These are phyloP conservation scores for Cubamyces lactineus DNA, from an alignment of 768 basidiomycete genomes.

Conservation along the genomic window DNA sequence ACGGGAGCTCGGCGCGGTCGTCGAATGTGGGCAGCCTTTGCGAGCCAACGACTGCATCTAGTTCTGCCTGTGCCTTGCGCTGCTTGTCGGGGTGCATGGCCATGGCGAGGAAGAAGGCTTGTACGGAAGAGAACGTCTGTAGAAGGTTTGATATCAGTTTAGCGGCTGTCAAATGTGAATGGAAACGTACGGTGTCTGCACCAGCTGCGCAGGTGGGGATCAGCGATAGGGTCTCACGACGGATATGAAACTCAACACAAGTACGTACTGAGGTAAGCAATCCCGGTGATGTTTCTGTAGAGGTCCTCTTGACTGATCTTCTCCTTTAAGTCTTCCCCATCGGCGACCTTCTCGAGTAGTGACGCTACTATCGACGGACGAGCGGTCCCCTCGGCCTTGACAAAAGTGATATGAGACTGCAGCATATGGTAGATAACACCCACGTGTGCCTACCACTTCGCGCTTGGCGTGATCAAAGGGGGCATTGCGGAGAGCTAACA, in stretches of 20 bases:
- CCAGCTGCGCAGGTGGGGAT: background rate
- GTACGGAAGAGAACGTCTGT: conserved; percentile 34
- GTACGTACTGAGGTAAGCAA: conserved; percentile 7
- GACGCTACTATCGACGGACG: conserved; percentile 3
- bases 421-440: background rate
- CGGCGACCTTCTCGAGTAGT: conserved; percentile 4
- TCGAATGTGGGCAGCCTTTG: conserved; percentile 28
- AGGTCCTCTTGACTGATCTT: conserved; percentile 11
- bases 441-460: background rate
- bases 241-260: background rate
- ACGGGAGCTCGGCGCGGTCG: conserved; percentile 30
- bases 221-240: too few species aligned
- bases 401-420: background rate
- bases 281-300: conserved; percentile 7
- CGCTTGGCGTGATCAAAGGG: conserved; percentile 3
- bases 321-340: background rate
- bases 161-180: background rate
- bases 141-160: background rate
- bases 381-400: conserved; percentile 16
- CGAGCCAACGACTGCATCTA: conserved; percentile 33
- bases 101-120: conserved; percentile 40
- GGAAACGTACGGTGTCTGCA: conserved; percentile 2
- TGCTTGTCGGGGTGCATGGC: conserved; percentile 37
- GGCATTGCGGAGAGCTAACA: background rate
- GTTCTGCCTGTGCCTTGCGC: conserved; percentile 31